Base-by-base conservation (phyloP, 2,329 filamentous ascomycete species). In the Scedosporium aurantiacum region DNA sequence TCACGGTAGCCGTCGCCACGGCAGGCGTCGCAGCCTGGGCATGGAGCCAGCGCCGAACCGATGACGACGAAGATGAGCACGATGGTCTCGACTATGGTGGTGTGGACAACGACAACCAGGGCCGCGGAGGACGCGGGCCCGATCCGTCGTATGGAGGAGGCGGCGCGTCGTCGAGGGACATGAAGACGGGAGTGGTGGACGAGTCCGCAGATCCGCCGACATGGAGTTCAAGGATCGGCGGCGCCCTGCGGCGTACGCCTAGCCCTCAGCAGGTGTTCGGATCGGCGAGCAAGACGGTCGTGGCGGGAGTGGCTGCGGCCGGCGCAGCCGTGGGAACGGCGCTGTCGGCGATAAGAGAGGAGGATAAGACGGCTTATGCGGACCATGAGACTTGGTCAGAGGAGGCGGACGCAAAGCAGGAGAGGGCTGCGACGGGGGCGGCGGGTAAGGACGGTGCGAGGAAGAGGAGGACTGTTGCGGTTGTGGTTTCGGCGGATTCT, bases 311-410 rank as follows among this genome's bases (percentile, higher is more conserved):
- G 65, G 88, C 90, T 27, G 91, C 91, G 8, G 91, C 91, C 0
- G 89, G 91, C 14, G 89, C 89, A 18, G 90, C 83, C 57, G 84
- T 96, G 64, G 91, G 91, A 50, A 91, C 88, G 64, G 91, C 91
- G 27, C 78, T 97, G 66, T 87, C 87, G 60, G 87, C 89, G 16
- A 94, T 95, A 66, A 83, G 89, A 61, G 90, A 96, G 71, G 91
- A 95, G 70, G 89, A 92, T 70, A 86, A 85, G 70, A 82, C 84
- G 64, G 88, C 88, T 59, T 94, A 88, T 71, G 86, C 85, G 65
- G 93, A 97, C 72, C 90, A 94, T 74, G 89, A 90, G 71, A 86
- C 90, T 60, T 97, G 93, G 93, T 91, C 88, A 14, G 91, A 97
- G 72, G 92, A 97, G 75, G 90, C 88, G 23, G 87, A 90, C 67